phyloP scores from a whole-genome alignment of 2,329 filamentous ascomycete species.

The Neonectria magnoliae region DNA sequence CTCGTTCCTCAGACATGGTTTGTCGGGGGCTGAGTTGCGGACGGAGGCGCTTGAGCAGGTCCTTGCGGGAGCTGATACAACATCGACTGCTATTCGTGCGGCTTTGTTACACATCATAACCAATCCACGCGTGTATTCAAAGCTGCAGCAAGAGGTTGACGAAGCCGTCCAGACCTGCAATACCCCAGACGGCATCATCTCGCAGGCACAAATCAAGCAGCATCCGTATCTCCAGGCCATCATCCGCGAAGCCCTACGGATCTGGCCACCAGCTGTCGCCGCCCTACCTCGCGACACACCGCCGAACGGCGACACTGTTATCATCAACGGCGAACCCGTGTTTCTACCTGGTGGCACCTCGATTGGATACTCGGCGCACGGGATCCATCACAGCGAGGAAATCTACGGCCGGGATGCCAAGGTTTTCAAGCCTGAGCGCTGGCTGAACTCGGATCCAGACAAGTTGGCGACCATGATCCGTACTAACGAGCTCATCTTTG shows the following conservation, averaged over 20 bases:
- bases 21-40: slow-evolving; percentile 47
- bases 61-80: slow-evolving; percentile 53
- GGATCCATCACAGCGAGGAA: slow-evolving; percentile 44
- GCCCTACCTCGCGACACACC: slow-evolving; percentile 48
- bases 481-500: slow-evolving; percentile 50
- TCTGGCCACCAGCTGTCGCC: slow-evolving; percentile 56
- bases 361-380: slow-evolving; percentile 45
- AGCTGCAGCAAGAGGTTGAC: slow-evolving; percentile 61
- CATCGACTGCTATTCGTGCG: slow-evolving; percentile 52
- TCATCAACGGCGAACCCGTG: slow-evolving; percentile 50
- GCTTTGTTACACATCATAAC: slow-evolving; percentile 63
- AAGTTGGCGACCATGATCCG: slow-evolving; percentile 46
- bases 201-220: slow-evolving; percentile 47
- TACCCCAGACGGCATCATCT: slow-evolving; percentile 34
- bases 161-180: slow-evolving; percentile 53
- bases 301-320: slow-evolving; percentile 44
- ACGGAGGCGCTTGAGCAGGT: slow-evolving; percentile 48
- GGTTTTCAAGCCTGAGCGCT: slow-evolving; percentile 49
- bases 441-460: slow-evolving; percentile 49
- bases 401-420: slow-evolving; percentile 49
- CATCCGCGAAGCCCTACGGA: slow-evolving; percentile 59
- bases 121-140: slow-evolving; percentile 56
- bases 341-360: slow-evolving; percentile 45
- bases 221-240: slow-evolving; percentile 62
- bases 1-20: slow-evolving; percentile 53